Evolutionary conservation across 805 yeast genomes (phyloP).

Genomic region (Yueomyces sinensis): DNA sequence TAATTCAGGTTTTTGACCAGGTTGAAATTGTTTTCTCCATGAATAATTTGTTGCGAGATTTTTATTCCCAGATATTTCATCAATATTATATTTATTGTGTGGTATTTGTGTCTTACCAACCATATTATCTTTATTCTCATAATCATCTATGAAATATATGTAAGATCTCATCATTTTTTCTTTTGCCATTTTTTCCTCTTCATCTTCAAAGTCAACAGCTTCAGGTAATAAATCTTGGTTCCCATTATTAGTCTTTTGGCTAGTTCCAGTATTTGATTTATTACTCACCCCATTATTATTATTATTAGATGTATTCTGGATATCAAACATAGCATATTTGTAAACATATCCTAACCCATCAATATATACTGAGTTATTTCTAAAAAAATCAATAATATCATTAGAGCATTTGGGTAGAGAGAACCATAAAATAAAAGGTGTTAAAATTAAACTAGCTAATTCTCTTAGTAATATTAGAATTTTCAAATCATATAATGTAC

Average conservation of each 20-base stretch:
- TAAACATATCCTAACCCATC: constrained; percentile 95
- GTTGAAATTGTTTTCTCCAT: constrained; percentile 24
- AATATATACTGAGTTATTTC: constrained; percentile 80
- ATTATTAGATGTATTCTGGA: neutral
- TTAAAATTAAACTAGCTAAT: constrained; percentile 63
- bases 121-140: constrained; percentile 36
- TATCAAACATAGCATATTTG: constrained; percentile 84
- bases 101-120: constrained; percentile 23
- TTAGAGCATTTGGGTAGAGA: constrained; percentile 63
- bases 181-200: constrained; percentile 24
- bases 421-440: constrained; percentile 86
- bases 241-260: constrained; percentile 4
- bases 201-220: constrained; percentile 5
- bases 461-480: constrained; percentile 62
- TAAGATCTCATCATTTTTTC: constrained; percentile 91
- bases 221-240: no score
- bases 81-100: neutral
- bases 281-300: constrained; percentile 5
- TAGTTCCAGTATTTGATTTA: constrained; percentile 4
- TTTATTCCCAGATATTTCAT: no score
- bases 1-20: constrained; percentile 19
- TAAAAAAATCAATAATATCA: constrained; percentile 73
- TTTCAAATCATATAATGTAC: constrained; percentile 62
- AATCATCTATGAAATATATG: constrained; percentile 75
- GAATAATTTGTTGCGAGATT: constrained; percentile 14